Evolutionary conservation across 2,329 filamentous ascomycete genomes (phyloP).

Genomic region (Calonectria multiphialidica): DNA sequence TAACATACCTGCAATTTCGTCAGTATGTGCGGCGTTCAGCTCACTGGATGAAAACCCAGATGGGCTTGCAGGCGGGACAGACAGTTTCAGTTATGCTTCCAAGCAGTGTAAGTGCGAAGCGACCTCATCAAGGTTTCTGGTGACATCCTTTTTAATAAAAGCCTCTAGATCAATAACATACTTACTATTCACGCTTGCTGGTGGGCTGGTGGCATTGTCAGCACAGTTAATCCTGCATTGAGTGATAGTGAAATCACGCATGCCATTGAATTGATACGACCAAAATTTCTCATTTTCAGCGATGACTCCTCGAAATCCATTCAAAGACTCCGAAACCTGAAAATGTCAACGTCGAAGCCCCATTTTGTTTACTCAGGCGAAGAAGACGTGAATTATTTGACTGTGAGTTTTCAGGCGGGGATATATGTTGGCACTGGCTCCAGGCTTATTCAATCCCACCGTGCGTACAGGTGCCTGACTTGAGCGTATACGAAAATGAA

Average conservation of each 20-base stretch:
- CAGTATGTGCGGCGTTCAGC: too few relatives aligned
- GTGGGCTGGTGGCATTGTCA: too few relatives aligned
- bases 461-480: not conserved
- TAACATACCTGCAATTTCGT: too few relatives aligned
- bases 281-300: not conserved
- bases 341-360: not conserved
- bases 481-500: not conserved
- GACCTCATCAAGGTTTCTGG: too few relatives aligned
- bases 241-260: not conserved
- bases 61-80: too few relatives aligned
- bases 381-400: not conserved
- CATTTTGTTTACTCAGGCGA: not conserved
- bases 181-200: too few relatives aligned
- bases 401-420: not conserved
- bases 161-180: too few relatives aligned
- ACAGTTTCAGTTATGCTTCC: too few relatives aligned
- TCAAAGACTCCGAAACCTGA: not conserved
- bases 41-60: too few relatives aligned
- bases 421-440: not conserved
- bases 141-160: too few relatives aligned
- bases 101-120: too few relatives aligned
- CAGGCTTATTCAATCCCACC: not conserved
- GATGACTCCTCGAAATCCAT: not conserved
- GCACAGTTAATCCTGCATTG: too few relatives aligned
- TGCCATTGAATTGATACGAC: not conserved